Base-by-base conservation (phyloP, 202 grass and related monocot species). In the Brachypodium distachyon region DNA sequence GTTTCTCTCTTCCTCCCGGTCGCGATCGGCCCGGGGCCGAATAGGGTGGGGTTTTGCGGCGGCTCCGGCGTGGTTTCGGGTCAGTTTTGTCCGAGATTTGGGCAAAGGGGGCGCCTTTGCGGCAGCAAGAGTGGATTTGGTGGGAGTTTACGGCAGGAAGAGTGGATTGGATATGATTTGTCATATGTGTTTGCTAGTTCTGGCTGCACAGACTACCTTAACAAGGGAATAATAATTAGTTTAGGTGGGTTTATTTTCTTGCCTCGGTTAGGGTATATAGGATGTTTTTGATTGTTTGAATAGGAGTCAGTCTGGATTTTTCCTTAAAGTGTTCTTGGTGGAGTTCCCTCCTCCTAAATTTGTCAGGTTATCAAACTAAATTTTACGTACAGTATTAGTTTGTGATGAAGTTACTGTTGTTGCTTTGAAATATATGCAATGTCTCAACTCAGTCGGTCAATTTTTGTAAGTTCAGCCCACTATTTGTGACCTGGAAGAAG, bases 401-500 rank as follows among this genome's bases (percentile, higher is more conserved):
- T n/a, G n/a, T n/a, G n/a, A n/a, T n/a, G n/a, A n/a, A n/a, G n/a
- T 2, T 47, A 16, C 0, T 71, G 12, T 64, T 44, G 1, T 26
- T 67, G n/a, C 8, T 31, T 38, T 63, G 6, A 9, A 49, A 19
- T 26, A 72, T 41, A 43, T 67, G 34, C 42, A 41, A 58, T 61
- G 12, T 14, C 43, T 80, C 3, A 56, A 63, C 53, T 71, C 14
- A 42, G 4, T 76, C 70, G 47, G 56, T 34, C 21, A 46, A 49
- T 1, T 71, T 63, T 72, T 72, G 25, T 73, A 47, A 81, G 84
- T 89, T 72, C 90, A 99, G 96, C 85, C 92, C 96, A 82, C 83
- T 99, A 77, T 99, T 99, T 84, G 96, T 99, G 46, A 96, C 96
- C 58, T 96, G 96, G 96, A 99, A 99, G 83, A 99, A 99, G 86